Conservation (phyloP, 164 flowering plant genomes). For the Annona cherimola region DNA sequence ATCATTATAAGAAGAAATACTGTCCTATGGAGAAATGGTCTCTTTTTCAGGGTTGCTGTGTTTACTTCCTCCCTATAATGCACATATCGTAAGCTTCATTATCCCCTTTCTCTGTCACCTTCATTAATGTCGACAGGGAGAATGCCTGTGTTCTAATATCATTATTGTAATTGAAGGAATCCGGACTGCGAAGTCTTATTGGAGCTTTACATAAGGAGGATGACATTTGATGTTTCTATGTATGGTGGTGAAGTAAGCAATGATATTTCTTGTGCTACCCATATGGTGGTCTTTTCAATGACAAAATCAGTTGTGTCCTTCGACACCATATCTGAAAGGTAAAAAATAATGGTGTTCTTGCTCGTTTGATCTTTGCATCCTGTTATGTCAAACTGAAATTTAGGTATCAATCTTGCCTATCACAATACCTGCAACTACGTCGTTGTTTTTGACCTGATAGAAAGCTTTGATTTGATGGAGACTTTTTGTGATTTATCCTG, state of each 20-base stretch:
- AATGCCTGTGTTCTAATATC: background rate
- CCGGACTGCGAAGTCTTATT: conserved; percentile 36
- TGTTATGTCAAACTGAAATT: background rate
- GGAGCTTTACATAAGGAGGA: conserved; percentile 53
- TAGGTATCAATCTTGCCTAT: background rate
- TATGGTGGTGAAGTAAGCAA: conserved; percentile 65
- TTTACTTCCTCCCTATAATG: conserved; percentile 42
- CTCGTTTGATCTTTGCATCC: background rate
- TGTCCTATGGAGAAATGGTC: conserved; percentile 65
- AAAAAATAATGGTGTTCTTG: background rate
- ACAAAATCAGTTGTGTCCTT: conserved; percentile 36
- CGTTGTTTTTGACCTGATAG: no score
- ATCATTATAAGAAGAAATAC: conserved; percentile 60
- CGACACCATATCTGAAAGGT: conserved; percentile 46
- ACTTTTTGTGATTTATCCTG: no score
- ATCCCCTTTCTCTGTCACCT: background rate
- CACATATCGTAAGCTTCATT: conserved; percentile 32
- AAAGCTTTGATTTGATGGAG: no score
- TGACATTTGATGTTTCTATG: conserved; percentile 66
- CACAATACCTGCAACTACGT: no score
- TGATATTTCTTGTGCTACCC: conserved; percentile 60
- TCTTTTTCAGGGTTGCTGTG: conserved; percentile 51
- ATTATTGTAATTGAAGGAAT: conserved; percentile 31
- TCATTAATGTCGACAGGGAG: background rate
- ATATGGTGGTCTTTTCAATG: conserved; percentile 53